Evolutionary conservation across 192 early-diverging fungal species (phyloP).

Genomic region (Coemansia sp.): DNA sequence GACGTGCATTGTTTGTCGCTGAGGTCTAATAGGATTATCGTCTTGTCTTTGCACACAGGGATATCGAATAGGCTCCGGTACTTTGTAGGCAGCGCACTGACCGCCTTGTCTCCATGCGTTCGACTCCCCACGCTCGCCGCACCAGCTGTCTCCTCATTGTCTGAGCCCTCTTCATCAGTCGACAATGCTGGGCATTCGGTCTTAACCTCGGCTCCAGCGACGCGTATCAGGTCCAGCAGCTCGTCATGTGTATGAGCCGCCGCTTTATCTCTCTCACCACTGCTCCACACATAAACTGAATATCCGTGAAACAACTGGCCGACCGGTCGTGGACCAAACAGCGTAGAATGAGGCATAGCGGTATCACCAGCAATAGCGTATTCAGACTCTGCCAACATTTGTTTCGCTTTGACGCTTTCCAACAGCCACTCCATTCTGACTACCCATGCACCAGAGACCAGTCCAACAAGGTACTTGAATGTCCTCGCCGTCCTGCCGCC

Average conservation of each 20-base stretch:
- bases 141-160: neutral
- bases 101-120: slow-evolving; percentile 6
- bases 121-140: neutral
- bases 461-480: slow-evolving; percentile 53
- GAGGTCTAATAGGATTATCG: slow-evolving; percentile 30
- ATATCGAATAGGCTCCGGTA: slow-evolving; percentile 34
- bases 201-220: slow-evolving; percentile 24
- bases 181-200: slow-evolving; percentile 3
- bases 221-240: slow-evolving; percentile 19
- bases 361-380: slow-evolving; percentile 36
- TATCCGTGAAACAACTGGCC: slow-evolving; percentile 22
- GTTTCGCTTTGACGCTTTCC: slow-evolving; percentile 19
- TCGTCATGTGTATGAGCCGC: slow-evolving; percentile 25
- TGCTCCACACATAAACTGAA: slow-evolving; percentile 28
- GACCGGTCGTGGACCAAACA: slow-evolving; percentile 1
- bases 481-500: slow-evolving; percentile 34
- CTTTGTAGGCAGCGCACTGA: slow-evolving; percentile 18
- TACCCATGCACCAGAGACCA: slow-evolving; percentile 31
- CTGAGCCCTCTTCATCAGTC: neutral
- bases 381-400: slow-evolving; percentile 19
- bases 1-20: slow-evolving; percentile 6
- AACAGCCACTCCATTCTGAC: slow-evolving; percentile 43
- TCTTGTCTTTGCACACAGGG: neutral
- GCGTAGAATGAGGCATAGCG: slow-evolving; percentile 15
- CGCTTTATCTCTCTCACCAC: neutral